Percentiles rank a stretch among this genome's conserved stretches.
phyloP scores from a whole-genome alignment of 2,329 filamentous ascomycete genomes.

The Sporothrix sp. region DNA sequence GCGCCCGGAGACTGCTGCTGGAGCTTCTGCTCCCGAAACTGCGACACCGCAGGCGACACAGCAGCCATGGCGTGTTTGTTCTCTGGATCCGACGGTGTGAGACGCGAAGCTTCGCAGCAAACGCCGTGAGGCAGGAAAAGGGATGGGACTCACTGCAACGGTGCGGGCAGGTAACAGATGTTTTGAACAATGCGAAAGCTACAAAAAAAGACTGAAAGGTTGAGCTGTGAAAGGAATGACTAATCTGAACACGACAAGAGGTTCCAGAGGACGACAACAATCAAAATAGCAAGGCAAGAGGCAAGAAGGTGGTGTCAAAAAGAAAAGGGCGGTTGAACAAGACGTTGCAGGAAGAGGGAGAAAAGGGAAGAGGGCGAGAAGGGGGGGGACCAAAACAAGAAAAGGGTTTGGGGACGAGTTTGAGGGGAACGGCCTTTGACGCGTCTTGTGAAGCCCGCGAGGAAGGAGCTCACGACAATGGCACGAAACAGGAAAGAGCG shows the following conservation, averaged over 20 bases:
- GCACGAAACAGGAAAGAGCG: neutral
- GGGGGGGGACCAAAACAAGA: neutral
- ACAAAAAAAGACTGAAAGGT: conserved; percentile 5
- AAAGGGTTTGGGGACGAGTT: too few relatives aligned
- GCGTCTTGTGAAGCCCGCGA: neutral
- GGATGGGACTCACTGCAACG: neutral
- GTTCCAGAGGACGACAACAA: neutral
- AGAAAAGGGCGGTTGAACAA: conserved; percentile 1
- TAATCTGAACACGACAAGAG: neutral
- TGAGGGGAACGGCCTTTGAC: too few relatives aligned
- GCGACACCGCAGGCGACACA: conserved; percentile 26
- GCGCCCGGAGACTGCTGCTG: conserved; percentile 43
- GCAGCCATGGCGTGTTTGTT: neutral
- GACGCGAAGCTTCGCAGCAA: too few relatives aligned
- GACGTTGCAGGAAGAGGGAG: conserved; percentile 4
- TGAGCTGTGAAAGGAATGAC: neutral
- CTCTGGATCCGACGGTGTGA: too few relatives aligned
- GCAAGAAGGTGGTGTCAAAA: conserved; percentile 15
- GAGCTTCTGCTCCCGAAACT: conserved; percentile 30
- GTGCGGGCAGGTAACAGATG: neutral
- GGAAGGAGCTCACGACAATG: neutral
- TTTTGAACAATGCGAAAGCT: too few relatives aligned
- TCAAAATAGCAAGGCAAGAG: conserved; percentile 9
- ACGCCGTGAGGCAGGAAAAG: too few relatives aligned
- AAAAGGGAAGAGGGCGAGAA: neutral